Evolutionary conservation across 2,329 filamentous ascomycete species (phyloP).

Genomic region (Penicillium griseofulvum): DNA sequence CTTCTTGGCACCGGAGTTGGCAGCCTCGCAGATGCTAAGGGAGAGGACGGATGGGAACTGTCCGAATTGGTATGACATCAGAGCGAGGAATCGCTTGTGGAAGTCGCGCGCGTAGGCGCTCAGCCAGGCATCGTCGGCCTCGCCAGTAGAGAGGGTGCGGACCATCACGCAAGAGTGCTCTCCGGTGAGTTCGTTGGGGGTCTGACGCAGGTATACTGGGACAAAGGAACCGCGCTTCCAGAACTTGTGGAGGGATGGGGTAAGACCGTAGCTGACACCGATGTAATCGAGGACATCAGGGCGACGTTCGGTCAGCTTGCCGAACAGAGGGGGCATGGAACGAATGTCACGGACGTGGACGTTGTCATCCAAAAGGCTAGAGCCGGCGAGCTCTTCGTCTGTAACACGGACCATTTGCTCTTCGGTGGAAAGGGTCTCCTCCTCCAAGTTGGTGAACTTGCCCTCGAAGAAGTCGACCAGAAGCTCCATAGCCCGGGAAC

Average conservation of each 20-base stretch:
- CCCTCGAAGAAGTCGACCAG: conserved; percentile 92
- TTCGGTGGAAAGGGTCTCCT: conserved; percentile 55
- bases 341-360: conserved; percentile 86
- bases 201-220: conserved; percentile 92
- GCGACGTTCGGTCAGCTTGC: conserved; percentile 78
- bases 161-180: conserved; percentile 99
- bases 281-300: conserved; percentile 84
- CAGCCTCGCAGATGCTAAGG: conserved; percentile 83
- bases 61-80: conserved; percentile 91
- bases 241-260: conserved; percentile 83
- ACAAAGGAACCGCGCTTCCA: conserved; percentile 88
- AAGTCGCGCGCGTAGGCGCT: conserved; percentile 90
- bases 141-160: conserved; percentile 61
- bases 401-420: conserved; percentile 74
- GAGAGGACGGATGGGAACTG: conserved; percentile 74
- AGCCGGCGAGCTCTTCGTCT: conserved; percentile 73
- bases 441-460: conserved; percentile 80
- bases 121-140: conserved; percentile 75
- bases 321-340: conserved; percentile 89
- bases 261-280: conserved; percentile 93
- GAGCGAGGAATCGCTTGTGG: conserved; percentile 84
- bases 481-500: conserved; percentile 80
- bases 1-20: conserved; percentile 67
- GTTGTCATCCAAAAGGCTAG: conserved; percentile 78
- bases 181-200: conserved; percentile 90